These are phyloP conservation scores for Diaporthe ampelina DNA, from an alignment of 2,329 filamentous ascomycete genomes.

Conservation along the genomic window DNA sequence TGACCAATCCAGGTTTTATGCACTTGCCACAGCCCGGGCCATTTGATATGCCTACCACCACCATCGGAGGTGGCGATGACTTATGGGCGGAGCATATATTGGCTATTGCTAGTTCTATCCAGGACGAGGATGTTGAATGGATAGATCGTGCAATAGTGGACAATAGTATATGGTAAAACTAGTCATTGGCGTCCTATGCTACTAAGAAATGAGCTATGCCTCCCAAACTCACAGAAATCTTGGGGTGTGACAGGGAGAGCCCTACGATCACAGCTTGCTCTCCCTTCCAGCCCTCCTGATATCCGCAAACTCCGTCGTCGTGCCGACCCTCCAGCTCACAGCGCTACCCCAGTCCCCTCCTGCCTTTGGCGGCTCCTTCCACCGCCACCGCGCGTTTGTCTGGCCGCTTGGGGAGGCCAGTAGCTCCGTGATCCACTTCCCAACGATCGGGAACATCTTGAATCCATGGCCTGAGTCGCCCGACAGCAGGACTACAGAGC, in stretches of 20 bases:
- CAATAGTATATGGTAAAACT: constrained; percentile 15
- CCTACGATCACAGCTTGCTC: constrained; percentile 5
- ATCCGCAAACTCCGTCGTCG: constrained; percentile 15
- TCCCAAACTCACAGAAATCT: not conserved
- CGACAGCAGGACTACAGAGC: constrained; percentile 62
- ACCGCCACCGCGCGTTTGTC: constrained; percentile 62
- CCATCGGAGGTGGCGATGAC: constrained; percentile 18
- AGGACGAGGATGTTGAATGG: constrained; percentile 28
- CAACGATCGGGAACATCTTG: constrained; percentile 74
- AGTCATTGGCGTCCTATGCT: not conserved
- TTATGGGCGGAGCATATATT: constrained; percentile 27
- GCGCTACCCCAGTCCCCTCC: constrained; percentile 43
- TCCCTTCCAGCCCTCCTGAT: constrained; percentile 23
- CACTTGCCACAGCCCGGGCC: constrained; percentile 2
- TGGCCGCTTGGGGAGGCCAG: constrained; percentile 59
- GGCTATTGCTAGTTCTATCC: constrained; percentile 27
- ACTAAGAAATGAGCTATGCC: not conserved
- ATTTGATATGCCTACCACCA: not conserved
- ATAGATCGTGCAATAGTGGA: constrained; percentile 31
- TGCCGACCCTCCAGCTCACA: constrained; percentile 56
- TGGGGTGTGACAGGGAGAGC: not conserved
- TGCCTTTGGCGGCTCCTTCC: constrained; percentile 56
- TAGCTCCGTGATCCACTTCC: constrained; percentile 65
- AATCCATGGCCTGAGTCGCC: constrained; percentile 75
- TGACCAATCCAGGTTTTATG: not conserved